A percentile compares a stretch with the other conserved stretches of the same genome.
phyloP scores from a whole-genome alignment of 1,139 yeast genomes.

The Debaryomyces fabryi region DNA sequence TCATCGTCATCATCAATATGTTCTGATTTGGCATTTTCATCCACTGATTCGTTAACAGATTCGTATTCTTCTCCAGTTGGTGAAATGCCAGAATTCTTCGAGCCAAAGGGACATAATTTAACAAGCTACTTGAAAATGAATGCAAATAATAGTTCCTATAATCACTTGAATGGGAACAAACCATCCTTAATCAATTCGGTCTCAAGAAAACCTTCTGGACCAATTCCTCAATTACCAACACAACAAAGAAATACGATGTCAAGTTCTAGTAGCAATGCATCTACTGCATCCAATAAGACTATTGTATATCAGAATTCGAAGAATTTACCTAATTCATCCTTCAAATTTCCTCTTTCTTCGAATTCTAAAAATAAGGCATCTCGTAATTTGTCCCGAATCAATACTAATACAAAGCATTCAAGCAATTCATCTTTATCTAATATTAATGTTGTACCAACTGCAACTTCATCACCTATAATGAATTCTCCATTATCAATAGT shows the following conservation, averaged over 20 bases:
- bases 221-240: slow-evolving; percentile 16
- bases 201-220: slow-evolving; percentile 24
- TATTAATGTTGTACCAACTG: not conserved
- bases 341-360: slow-evolving; percentile 23
- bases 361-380: slow-evolving; percentile 19
- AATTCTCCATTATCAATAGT: slow-evolving; percentile 41
- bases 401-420: slow-evolving; percentile 13
- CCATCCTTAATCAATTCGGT: slow-evolving; percentile 19
- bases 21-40: slow-evolving; percentile 30
- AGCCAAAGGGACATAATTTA: slow-evolving; percentile 14
- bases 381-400: slow-evolving; percentile 22
- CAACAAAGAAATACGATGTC: slow-evolving; percentile 3
- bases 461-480: slow-evolving; percentile 33
- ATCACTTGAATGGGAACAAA: not conserved
- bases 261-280: not conserved
- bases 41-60: slow-evolving; percentile 34
- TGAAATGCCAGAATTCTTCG: slow-evolving; percentile 23
- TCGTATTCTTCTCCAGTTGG: slow-evolving; percentile 27
- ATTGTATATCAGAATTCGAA: slow-evolving; percentile 10
- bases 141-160: not conserved
- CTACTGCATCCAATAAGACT: slow-evolving; percentile 4
- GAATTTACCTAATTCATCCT: slow-evolving; percentile 16
- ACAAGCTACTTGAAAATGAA: slow-evolving; percentile 8
- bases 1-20: slow-evolving; percentile 31
- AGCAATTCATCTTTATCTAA: not conserved